A percentile compares a stretch with the other conserved stretches of the same genome.
These are phyloP conservation scores for Suaeda aralocaspica DNA, from an alignment of 148 eudicot genomes.

Conservation along the genomic window DNA sequence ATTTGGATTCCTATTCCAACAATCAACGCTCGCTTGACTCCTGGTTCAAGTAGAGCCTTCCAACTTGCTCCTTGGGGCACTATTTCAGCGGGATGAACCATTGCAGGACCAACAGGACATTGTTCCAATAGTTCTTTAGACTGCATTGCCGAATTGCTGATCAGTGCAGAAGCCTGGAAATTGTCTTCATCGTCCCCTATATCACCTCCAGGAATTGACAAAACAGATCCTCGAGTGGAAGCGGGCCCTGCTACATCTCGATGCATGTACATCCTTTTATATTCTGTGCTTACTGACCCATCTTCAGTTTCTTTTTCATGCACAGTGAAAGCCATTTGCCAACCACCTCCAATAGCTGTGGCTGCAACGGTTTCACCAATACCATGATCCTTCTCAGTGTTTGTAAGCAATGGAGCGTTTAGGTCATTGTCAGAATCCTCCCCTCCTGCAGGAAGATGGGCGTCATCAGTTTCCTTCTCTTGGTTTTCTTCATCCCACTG, in stretches of 20 bases:
- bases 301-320: constrained; percentile 53
- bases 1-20: constrained; percentile 81
- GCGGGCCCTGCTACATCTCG: constrained; percentile 40
- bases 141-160: constrained; percentile 41
- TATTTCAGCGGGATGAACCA: constrained; percentile 56
- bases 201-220: constrained; percentile 50
- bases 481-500: constrained; percentile 84
- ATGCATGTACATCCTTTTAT: constrained; percentile 55
- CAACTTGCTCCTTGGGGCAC: constrained; percentile 38
- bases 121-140: constrained; percentile 48
- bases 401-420: constrained; percentile 59
- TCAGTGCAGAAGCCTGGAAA: constrained; percentile 53
- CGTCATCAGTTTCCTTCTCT: constrained; percentile 35
- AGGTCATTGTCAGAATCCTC: constrained; percentile 59
- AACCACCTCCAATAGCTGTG: constrained; percentile 72
- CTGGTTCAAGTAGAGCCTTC: constrained; percentile 72
- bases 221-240: constrained; percentile 49
- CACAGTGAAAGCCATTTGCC: constrained; percentile 61
- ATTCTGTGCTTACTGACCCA: constrained; percentile 45
- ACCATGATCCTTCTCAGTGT: constrained; percentile 58
- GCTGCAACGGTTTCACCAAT: constrained; percentile 48
- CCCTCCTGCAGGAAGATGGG: constrained; percentile 27
- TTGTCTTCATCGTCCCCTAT: constrained; percentile 36
- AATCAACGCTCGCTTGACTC: constrained; percentile 62
- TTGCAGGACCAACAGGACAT: constrained; percentile 54